Evolutionary conservation across 352 stramenopile species (phyloP), one percentile per base, ranked within the genome.

Genomic region (Pythium biforme): DNA sequence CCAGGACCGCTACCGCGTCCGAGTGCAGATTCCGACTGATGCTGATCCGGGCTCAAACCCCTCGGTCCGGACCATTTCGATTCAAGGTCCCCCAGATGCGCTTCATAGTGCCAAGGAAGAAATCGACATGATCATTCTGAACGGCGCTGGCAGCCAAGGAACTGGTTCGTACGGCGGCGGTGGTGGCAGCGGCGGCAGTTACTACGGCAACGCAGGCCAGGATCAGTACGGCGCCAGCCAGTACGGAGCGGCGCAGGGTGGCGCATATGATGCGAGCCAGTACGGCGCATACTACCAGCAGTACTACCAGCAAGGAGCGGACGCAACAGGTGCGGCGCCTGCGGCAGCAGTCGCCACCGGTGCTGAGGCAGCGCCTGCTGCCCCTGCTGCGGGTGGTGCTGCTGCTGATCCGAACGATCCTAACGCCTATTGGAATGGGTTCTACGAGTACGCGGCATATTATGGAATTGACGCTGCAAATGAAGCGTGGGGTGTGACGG

Each of bases 21-120:
- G 83, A 22, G 89, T 98, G 47, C 86, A 98, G 59, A 95, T 98
- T 63, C 92, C 94, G 14, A 84, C 91, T 34, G 73, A 89, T n/a
- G 52, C 90, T 4, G 90, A 98, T 49, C 67, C 88, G 2, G 85
- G 81, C 25, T 62, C 55, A 23, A 95, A 96, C 65, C 93, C 93
- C 7, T 77, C 88, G 1, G 81, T 98, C 27, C 85, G 93, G 8
- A 95, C 86, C 0, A 89, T 95, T 26, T 90, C 82, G 0, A 95
- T 95, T 41, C 76, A 90, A 50, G 84, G 84, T 6, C 79, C 81
- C 15, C 51, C 57, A 4, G 77, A 92, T 33, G 82, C 75, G 12
- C 70, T 94, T 1, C 48, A 81, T 33, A 71, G 72, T 17, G 86
- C 83, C 0, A 92, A 92, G 65, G 86, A 89, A 26, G 86, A 95